Conservation (phyloP, 306 rosid species). For the Cotoneaster glaucophyllus region DNA sequence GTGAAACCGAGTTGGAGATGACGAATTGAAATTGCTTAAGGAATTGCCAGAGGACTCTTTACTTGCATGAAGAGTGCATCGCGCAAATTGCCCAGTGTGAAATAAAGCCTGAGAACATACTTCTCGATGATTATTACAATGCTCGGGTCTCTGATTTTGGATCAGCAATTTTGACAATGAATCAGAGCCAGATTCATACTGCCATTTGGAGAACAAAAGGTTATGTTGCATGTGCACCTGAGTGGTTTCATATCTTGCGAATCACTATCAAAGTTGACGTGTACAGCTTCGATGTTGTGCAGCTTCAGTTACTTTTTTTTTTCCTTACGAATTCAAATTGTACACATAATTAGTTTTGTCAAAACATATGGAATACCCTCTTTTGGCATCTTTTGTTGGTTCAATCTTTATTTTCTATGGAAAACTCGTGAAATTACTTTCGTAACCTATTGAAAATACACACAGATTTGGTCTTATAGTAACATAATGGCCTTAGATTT, state of each 20-base stretch:
- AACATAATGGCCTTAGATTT: too few species aligned
- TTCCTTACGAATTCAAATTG: too few species aligned
- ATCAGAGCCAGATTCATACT: slow-evolving; percentile 20
- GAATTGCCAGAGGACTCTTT: slow-evolving; percentile 15
- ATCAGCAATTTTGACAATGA: slow-evolving; percentile 16
- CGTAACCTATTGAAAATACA: too few species aligned
- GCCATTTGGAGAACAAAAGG: slow-evolving; percentile 27
- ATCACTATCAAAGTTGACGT: slow-evolving; percentile 20
- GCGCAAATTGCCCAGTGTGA: slow-evolving; percentile 32
- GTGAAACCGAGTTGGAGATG: slow-evolving; percentile 28
- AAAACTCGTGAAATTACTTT: too few species aligned
- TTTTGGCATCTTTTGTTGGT: too few species aligned
- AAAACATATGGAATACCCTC: too few species aligned
- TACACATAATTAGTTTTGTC: too few species aligned
- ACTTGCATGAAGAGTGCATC: slow-evolving; percentile 35
- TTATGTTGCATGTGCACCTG: slow-evolving; percentile 21
- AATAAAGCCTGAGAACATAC: slow-evolving; percentile 38
- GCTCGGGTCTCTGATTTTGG: slow-evolving; percentile 32
- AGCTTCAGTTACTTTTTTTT: background rate
- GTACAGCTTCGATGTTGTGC: slow-evolving; percentile 25
- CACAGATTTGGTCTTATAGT: too few species aligned
- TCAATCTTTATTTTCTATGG: too few species aligned
- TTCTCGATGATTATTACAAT: slow-evolving; percentile 24
- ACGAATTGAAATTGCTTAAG: slow-evolving; percentile 21
- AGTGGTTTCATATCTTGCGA: slow-evolving; percentile 22